Evolutionary conservation across 352 stramenopile genomes (phyloP).

Genomic region (Phytophthora kernoviae): DNA sequence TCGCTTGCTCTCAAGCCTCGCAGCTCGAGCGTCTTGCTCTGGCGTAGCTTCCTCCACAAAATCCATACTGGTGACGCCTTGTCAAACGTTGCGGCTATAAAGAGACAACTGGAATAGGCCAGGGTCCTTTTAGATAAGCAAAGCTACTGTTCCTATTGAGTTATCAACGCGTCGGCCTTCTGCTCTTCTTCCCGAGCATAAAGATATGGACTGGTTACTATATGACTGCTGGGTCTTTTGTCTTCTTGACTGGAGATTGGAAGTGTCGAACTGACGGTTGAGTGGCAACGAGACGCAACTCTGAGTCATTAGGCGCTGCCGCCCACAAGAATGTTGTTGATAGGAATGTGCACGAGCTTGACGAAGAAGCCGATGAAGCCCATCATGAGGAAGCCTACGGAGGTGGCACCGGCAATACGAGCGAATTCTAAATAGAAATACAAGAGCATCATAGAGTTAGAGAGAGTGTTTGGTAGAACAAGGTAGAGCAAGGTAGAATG

Average conservation of each 20-base stretch:
- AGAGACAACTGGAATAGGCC: background rate
- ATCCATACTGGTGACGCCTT: constrained; percentile 35
- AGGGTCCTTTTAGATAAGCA: constrained; percentile 18
- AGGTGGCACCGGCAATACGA: constrained; percentile 94
- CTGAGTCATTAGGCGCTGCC: constrained; percentile 67
- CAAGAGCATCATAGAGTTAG: too few species aligned
- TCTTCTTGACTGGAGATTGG: too few species aligned
- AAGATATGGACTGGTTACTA: too few species aligned
- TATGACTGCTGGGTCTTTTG: too few species aligned
- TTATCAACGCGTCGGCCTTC: constrained; percentile 16
- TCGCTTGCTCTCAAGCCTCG: constrained; percentile 38
- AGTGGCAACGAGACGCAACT: constrained; percentile 7
- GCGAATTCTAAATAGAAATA: constrained; percentile 89
- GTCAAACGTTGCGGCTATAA: too few species aligned
- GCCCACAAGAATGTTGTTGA: constrained; percentile 99
- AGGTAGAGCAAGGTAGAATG: background rate
- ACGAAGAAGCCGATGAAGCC: constrained; percentile 99
- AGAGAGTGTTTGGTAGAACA: background rate
- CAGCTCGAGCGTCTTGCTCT: constrained; percentile 30
- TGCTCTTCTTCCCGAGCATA: background rate
- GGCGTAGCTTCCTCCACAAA: constrained; percentile 23
- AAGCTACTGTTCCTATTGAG: constrained; percentile 46
- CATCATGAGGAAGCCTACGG: constrained; percentile 99
- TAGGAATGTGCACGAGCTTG: constrained; percentile 99
- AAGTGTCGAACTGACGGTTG: constrained; percentile 9